Base-by-base conservation (phyloP, 2,329 filamentous ascomycete genomes). In the Cercospora sp. region DNA sequence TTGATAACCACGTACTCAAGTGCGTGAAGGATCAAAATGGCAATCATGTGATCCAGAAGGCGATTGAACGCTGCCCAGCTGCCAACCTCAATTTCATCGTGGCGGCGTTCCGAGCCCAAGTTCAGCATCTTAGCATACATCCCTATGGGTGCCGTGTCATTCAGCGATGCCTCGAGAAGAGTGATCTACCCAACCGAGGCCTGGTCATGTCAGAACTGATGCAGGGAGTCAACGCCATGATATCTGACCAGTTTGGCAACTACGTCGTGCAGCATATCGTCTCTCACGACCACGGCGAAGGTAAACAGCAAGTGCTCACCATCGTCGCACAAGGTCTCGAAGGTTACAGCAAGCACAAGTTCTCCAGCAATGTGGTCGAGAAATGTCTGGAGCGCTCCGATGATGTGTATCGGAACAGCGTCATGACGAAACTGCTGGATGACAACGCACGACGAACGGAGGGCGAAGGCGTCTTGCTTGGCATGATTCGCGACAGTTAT, bases 261-360 rank as follows among this genome's bases (percentile, higher is more conserved):
- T 99, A 99, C 77, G 95, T 99, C 18, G 91, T 91, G 3, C 95
- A 98, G 78, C 93, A 98, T 77, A 89, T 98, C 62, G 93, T 99
- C 69, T 84, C 90, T 68, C 88, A 92, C 70, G 94, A 94, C 26
- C 86, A 89, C 62, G 84, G 87, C 3, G 87, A 90, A 65, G 93
- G 97, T 75, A 87, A 89, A 20, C 84, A 85, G 13, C 87, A 85
- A 73, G 90, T 97, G 75, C 91, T 97, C 65, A 81, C 85, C 28
- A 83, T 93, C 58, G 90, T 98, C 71, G 89, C 90, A 71, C 83
- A 84, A 12, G 87, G 93, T 66, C 83, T 97, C 2, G 80, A 97
- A 45, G 81, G 83, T 1, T 89, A 93, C 74, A 97, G 93, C 28
- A 97, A 93, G 83, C 93, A 98, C 82, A 99, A 99, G 78, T 96